Conservation (phyloP, 106 monocot genomes). For the Dioscorea zingiberensis region DNA sequence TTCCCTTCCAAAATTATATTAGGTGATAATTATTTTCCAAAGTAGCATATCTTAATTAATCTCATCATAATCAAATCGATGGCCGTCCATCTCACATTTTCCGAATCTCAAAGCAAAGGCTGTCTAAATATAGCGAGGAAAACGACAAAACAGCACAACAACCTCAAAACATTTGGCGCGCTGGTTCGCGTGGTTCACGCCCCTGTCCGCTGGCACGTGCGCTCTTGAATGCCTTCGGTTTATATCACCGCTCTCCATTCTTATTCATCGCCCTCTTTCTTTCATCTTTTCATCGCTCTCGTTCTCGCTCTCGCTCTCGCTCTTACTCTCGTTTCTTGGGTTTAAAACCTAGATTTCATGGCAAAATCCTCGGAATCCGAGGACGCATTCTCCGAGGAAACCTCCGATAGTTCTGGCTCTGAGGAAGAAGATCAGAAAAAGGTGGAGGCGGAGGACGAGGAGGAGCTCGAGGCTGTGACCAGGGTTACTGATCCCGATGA, state of each 20-base stretch:
- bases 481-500: constrained; percentile 24
- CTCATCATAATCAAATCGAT: no score
- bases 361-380: neutral
- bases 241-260: neutral
- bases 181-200: neutral
- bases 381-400: neutral
- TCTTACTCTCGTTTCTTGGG: neutral
- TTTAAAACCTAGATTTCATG: neutral
- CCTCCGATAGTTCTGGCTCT: constrained; percentile 21
- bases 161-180: neutral
- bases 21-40: no score
- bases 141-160: no score
- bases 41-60: no score
- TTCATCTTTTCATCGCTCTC: no score
- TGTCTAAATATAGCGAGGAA: no score
- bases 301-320: no score
- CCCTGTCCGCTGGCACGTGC: neutral
- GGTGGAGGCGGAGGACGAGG: constrained; percentile 47
- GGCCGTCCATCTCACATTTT: no score
- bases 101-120: no score
- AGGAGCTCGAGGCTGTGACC: constrained; percentile 66
- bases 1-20: no score
- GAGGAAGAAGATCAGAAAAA: constrained; percentile 9
- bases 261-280: neutral
- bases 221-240: neutral